A percentile compares a stretch with the other conserved stretches of the same genome.
phyloP scores from a whole-genome alignment of 257 asterid genomes.

The Verbascum thapsus region DNA sequence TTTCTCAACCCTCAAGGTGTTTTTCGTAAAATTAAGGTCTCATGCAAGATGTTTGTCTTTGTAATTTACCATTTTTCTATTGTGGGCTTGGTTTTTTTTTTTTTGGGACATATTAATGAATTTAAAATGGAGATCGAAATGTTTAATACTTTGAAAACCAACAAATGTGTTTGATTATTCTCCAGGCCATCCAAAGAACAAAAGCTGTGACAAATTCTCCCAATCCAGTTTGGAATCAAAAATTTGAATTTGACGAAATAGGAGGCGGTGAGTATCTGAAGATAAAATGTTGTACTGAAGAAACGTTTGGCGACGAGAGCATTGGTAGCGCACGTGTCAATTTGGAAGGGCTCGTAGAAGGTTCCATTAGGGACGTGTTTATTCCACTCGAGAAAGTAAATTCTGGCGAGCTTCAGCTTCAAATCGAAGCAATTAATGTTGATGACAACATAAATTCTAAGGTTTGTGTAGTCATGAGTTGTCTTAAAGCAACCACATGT shows the following conservation, averaged over 20 bases:
- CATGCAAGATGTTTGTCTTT: no score
- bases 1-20: no score
- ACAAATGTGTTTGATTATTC: conserved; percentile 20
- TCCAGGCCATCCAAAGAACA: conserved; percentile 65
- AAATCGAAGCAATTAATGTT: conserved; percentile 66
- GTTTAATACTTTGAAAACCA: not conserved
- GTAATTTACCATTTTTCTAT: no score
- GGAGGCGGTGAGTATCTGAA: conserved; percentile 85
- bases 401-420: conserved; percentile 89
- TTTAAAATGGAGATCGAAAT: no score
- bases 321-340: conserved; percentile 94
- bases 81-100: no score
- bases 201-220: conserved; percentile 65
- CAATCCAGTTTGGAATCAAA: conserved; percentile 83
- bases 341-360: conserved; percentile 92
- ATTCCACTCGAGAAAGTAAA: conserved; percentile 91
- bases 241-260: conserved; percentile 90
- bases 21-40: no score
- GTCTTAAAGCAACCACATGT: not conserved
- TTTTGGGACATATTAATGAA: no score
- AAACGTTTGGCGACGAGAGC: conserved; percentile 84
- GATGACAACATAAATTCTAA: conserved; percentile 56
- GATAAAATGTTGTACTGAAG: conserved; percentile 79
- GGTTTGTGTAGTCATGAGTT: conserved; percentile 43
- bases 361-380: conserved; percentile 69